These are phyloP conservation scores for Stereocaulon alpinum DNA, from an alignment of 495 filamentous ascomycete species.

Conservation along the genomic window DNA sequence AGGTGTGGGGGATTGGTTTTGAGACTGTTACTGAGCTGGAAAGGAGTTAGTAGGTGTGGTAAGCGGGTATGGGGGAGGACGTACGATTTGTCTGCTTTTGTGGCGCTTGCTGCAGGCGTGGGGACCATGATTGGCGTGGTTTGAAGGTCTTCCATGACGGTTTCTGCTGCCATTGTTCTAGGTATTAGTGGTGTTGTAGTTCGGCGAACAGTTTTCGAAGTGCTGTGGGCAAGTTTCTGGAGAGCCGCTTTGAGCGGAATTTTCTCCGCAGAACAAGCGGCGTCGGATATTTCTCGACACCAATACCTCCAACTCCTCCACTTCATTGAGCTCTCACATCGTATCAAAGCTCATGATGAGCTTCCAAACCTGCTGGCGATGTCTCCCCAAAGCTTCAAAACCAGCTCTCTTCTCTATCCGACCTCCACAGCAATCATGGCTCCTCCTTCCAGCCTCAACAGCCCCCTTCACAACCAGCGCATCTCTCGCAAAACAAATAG, in stretches of 20 bases:
- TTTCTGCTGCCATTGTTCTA: slow-evolving; percentile 1
- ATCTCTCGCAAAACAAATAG: slow-evolving; percentile 23
- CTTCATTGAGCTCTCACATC: neutral
- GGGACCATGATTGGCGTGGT: neutral
- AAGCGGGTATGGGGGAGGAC: neutral
- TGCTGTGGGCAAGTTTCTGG: slow-evolving; percentile 1
- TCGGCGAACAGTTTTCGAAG: neutral
- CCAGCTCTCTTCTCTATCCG: slow-evolving; percentile 22
- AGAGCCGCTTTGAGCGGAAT: slow-evolving; percentile 5
- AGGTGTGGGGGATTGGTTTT: slow-evolving; percentile 81
- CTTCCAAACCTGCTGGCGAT: slow-evolving; percentile 57
- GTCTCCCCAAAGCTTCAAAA: slow-evolving; percentile 46
- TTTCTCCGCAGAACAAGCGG: neutral
- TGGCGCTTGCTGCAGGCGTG: neutral
- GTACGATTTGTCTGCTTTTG: slow-evolving; percentile 4
- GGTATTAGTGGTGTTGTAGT: neutral
- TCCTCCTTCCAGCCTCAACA: slow-evolving; percentile 23
- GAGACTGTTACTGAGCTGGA: slow-evolving; percentile 52
- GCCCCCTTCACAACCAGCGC: slow-evolving; percentile 32
- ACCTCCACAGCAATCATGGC: slow-evolving; percentile 28
- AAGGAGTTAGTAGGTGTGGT: neutral
- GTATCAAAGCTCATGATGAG: slow-evolving; percentile 41
- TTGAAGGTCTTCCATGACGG: neutral
- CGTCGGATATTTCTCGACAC: slow-evolving; percentile 4
- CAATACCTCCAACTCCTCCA: neutral